Evolutionary conservation across 352 stramenopile genomes (phyloP).

Genomic region (Aphanomyces invadans): DNA sequence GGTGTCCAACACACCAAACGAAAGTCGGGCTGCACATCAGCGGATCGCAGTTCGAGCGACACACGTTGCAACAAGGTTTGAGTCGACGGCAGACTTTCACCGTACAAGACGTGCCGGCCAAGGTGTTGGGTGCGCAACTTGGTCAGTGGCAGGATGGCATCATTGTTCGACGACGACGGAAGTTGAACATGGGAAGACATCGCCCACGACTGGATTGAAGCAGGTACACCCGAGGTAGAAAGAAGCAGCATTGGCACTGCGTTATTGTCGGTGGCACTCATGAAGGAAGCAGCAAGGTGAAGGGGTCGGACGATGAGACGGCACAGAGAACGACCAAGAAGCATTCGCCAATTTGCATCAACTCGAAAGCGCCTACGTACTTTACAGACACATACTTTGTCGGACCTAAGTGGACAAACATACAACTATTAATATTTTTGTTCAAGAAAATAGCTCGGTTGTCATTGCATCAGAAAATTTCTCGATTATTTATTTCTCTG

Average conservation of each 20-base stretch:
- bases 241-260: neutral
- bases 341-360: neutral
- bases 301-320: neutral
- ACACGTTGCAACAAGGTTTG: slow-evolving; percentile 77
- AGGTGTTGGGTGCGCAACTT: slow-evolving; percentile 41
- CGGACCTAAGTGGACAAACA: too few relatives aligned
- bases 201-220: neutral
- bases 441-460: too few relatives aligned
- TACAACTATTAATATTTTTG: too few relatives aligned
- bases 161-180: neutral
- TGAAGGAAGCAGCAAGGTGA: neutral
- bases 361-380: too few relatives aligned
- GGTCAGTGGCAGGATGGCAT: neutral
- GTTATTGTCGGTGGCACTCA: neutral
- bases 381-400: too few relatives aligned
- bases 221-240: neutral
- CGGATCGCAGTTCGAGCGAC: slow-evolving; percentile 15
- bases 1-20: slow-evolving; percentile 61
- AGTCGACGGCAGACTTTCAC: slow-evolving; percentile 59
- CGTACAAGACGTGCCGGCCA: slow-evolving; percentile 65
- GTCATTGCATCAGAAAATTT: too few relatives aligned
- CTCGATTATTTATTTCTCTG: too few relatives aligned
- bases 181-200: neutral
- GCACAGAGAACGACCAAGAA: neutral
- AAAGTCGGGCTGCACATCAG: slow-evolving; percentile 49